These are phyloP conservation scores for Xylaria sp. DNA, from an alignment of 495 filamentous ascomycete genomes.

Conservation along the genomic window DNA sequence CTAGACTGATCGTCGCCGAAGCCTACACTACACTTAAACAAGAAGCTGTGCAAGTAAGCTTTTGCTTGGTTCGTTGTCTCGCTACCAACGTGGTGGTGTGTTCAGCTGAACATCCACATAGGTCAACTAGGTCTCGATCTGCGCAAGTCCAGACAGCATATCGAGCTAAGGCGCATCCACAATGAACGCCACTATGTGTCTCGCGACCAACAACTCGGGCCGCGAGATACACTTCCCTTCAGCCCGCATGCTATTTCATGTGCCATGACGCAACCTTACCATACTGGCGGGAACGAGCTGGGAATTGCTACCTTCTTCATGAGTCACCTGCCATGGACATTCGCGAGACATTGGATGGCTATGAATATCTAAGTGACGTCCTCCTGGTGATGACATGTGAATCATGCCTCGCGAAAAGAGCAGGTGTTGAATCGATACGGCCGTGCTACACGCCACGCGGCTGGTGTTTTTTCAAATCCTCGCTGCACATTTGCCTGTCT, in stretches of 20 bases:
- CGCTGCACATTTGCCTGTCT: neutral
- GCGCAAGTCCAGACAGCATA: conserved; percentile 1
- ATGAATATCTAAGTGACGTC: neutral
- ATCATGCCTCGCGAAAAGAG: neutral
- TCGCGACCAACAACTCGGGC: conserved; percentile 10
- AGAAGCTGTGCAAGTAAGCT: neutral
- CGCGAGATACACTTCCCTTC: neutral
- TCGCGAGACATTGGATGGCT: neutral
- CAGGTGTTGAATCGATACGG: neutral
- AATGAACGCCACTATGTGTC: neutral
- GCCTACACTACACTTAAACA: neutral
- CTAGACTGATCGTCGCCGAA: neutral
- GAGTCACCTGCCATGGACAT: neutral
- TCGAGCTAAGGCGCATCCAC: neutral
- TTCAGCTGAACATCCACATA: conserved; percentile 9
- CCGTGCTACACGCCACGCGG: neutral
- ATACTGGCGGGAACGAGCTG: conserved; percentile 5
- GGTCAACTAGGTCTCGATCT: neutral
- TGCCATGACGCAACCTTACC: neutral
- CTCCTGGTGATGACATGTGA: neutral
- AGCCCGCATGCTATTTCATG: neutral
- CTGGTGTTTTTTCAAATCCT: neutral
- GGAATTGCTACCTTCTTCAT: neutral
- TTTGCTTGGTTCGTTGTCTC: neutral
- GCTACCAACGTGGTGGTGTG: neutral